A percentile compares a stretch with the other conserved stretches of the same genome.
phyloP scores from a whole-genome alignment of 371 early-diverging fungal species.

The Mortierella sp. region DNA sequence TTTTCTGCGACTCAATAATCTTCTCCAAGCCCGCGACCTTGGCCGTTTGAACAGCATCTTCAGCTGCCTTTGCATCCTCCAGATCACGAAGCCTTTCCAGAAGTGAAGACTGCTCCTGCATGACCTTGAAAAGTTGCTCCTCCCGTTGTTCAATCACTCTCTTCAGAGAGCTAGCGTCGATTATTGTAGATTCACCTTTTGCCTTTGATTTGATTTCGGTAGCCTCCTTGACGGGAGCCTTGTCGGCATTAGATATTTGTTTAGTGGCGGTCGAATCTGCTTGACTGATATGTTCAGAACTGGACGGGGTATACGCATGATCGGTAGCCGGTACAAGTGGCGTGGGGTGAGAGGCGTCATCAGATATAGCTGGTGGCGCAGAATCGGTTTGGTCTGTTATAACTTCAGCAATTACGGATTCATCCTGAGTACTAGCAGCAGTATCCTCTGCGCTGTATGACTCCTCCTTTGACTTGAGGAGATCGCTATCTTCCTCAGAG shows the following conservation, averaged over 20 bases:
- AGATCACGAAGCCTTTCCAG: conserved; percentile 41
- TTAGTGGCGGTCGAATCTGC: neutral
- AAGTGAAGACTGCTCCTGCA: conserved; percentile 47
- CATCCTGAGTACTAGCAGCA: neutral
- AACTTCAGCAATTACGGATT: neutral
- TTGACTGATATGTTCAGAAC: neutral
- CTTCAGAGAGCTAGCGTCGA: conserved; percentile 22
- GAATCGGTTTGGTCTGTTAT: neutral
- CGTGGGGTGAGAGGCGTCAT: neutral
- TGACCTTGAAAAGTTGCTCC: conserved; percentile 46
- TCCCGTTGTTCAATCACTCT: conserved; percentile 44
- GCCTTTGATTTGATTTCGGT: neutral
- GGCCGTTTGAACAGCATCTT: conserved; percentile 18
- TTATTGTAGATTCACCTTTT: neutral
- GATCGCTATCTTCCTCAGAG: neutral
- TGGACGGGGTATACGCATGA: conserved; percentile 22
- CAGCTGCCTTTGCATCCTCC: conserved; percentile 42
- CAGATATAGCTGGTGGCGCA: neutral
- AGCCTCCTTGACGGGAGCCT: neutral
- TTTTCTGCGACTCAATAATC: conserved; percentile 43
- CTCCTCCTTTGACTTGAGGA: neutral
- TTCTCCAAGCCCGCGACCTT: conserved; percentile 41
- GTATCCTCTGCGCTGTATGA: neutral
- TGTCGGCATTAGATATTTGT: neutral
- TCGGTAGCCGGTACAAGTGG: neutral